These are phyloP conservation scores for Suhomyces terraborum DNA, from an alignment of 1,139 yeast genomes.

Conservation along the genomic window DNA sequence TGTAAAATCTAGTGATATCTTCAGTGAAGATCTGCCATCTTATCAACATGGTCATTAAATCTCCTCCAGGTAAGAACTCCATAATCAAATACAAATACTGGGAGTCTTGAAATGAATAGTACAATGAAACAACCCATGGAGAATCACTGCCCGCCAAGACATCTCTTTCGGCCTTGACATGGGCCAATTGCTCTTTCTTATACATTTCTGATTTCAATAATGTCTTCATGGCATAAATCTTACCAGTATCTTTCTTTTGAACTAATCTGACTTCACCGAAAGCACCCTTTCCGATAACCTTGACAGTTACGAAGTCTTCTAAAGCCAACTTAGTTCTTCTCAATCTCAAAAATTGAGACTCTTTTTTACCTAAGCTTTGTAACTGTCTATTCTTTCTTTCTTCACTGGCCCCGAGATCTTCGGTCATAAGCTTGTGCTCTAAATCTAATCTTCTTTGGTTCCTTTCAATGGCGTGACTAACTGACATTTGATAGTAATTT, in stretches of 20 bases:
- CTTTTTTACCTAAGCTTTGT: slow-evolving; percentile 70
- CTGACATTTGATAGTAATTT: slow-evolving; percentile 74
- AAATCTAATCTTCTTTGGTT: slow-evolving; percentile 75
- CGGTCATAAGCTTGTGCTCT: slow-evolving; percentile 65
- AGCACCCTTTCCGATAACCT: slow-evolving; percentile 85
- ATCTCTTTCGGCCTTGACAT: slow-evolving; percentile 84
- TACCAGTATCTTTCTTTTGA: slow-evolving; percentile 81
- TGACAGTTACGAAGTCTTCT: slow-evolving; percentile 76
- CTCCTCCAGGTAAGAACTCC: slow-evolving; percentile 89
- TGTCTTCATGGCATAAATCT: slow-evolving; percentile 84
- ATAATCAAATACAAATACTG: slow-evolving; percentile 74
- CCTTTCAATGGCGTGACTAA: slow-evolving; percentile 77
- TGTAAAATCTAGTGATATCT: slow-evolving; percentile 79
- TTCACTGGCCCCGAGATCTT: slow-evolving; percentile 62
- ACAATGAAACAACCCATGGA: slow-evolving; percentile 83
- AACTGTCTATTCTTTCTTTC: slow-evolving; percentile 76
- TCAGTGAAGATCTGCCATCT: slow-evolving; percentile 87
- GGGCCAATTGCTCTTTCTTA: slow-evolving; percentile 80
- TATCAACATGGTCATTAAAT: slow-evolving; percentile 82
- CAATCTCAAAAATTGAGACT: slow-evolving; percentile 72
- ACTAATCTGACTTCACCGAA: slow-evolving; percentile 83
- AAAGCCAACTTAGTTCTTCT: slow-evolving; percentile 73
- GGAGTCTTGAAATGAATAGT: slow-evolving; percentile 78
- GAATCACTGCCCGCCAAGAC: slow-evolving; percentile 83
- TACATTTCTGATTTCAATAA: slow-evolving; percentile 78